A percentile compares a stretch with the other conserved stretches of the same genome.
Evolutionary conservation across 805 yeast genomes (phyloP).

Genomic region (Pichia cabralensis): DNA sequence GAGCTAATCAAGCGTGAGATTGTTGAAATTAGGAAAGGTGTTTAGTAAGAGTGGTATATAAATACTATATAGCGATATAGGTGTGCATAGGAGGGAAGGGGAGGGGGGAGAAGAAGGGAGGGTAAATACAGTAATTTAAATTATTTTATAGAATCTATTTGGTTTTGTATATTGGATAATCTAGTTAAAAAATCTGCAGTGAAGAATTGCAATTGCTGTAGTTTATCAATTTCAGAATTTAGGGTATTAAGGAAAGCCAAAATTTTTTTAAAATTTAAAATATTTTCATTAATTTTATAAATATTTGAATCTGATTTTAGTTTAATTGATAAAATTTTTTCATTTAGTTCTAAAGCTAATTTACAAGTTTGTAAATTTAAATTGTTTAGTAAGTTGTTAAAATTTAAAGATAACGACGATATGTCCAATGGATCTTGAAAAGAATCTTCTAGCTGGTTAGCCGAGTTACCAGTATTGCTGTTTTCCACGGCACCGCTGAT

Average conservation of each 20-base stretch:
- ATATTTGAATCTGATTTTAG: constrained; percentile 19
- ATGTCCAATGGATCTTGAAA: too few species aligned
- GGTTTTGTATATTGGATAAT: constrained; percentile 15
- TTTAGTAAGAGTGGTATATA: too few species aligned
- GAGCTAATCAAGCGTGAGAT: constrained; percentile 11
- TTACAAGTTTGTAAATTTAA: too few species aligned
- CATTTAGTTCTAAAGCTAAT: too few species aligned
- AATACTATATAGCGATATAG: too few species aligned
- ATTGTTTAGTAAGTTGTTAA: too few species aligned
- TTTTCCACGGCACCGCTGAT: too few species aligned
- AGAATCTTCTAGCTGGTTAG: too few species aligned
- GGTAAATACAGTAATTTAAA: neutral
- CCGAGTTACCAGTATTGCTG: constrained; percentile 30
- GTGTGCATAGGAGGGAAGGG: too few species aligned
- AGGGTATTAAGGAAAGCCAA: constrained; percentile 18
- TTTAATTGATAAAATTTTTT: too few species aligned
- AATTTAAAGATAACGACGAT: too few species aligned
- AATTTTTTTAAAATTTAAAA: constrained; percentile 13
- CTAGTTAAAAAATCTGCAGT: constrained; percentile 23
- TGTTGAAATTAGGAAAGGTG: neutral
- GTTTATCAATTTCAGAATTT: constrained; percentile 24
- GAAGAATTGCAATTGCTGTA: constrained; percentile 24
- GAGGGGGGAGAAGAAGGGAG: too few species aligned
- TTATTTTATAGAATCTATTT: constrained; percentile 11
- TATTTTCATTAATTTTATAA: constrained; percentile 12